Conservation (phyloP, 495 filamentous ascomycete genomes). For the Friedmanniomyces simplex region DNA sequence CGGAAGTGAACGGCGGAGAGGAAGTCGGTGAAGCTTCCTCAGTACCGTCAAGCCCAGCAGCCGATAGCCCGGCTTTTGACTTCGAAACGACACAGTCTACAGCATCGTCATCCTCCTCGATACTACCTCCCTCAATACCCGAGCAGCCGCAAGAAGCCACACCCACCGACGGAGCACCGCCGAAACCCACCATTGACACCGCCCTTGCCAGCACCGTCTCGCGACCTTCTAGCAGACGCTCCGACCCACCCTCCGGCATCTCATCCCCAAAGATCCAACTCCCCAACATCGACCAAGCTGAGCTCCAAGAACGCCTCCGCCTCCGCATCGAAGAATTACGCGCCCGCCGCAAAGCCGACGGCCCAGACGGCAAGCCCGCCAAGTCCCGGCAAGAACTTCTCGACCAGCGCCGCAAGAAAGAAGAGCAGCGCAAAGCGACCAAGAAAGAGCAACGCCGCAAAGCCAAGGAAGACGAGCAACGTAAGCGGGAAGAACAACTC, state of each 20-base stretch:
- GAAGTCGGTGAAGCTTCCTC: conserved; percentile 11
- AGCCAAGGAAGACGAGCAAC: conserved; percentile 65
- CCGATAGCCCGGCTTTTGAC: conserved; percentile 18
- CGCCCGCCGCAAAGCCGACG: conserved; percentile 71
- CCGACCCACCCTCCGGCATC: conserved; percentile 20
- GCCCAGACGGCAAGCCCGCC: conserved; percentile 64
- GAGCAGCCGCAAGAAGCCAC: conserved; percentile 1
- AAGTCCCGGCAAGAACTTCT: conserved; percentile 80
- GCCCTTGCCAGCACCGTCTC: neutral
- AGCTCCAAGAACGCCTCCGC: conserved; percentile 62
- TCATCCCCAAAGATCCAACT: conserved; percentile 31
- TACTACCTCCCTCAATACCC: conserved; percentile 18
- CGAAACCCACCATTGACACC: conserved; percentile 6
- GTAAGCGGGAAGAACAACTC: conserved; percentile 45
- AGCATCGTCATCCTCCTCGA: conserved; percentile 28
- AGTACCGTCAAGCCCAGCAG: conserved; percentile 12
- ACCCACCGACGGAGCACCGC: neutral
- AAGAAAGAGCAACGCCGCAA: conserved; percentile 71
- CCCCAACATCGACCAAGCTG: conserved; percentile 48
- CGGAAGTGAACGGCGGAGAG: neutral
- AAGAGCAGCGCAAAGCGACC: conserved; percentile 69
- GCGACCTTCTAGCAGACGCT: conserved; percentile 34
- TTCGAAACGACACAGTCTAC: conserved; percentile 21
- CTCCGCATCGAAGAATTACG: conserved; percentile 74
- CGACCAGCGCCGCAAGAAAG: conserved; percentile 76